These are phyloP conservation scores for Diospyros kaki DNA, from an alignment of 148 eudicot genomes.

Conservation along the genomic window DNA sequence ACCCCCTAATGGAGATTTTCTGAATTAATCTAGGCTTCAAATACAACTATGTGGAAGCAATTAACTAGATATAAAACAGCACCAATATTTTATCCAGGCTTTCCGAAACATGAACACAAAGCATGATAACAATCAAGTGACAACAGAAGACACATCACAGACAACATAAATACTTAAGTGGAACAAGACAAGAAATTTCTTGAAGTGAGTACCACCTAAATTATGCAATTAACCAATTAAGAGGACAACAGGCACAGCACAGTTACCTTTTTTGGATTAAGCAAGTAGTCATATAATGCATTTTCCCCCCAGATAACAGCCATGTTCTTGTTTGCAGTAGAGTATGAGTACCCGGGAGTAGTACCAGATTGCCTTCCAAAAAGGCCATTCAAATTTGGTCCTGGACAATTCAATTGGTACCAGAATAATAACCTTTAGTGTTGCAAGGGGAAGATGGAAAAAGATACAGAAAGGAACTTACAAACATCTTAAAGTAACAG, in stretches of 20 bases:
- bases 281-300: slow-evolving; percentile 71
- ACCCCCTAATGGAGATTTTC: too few species aligned
- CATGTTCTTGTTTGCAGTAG: slow-evolving; percentile 81
- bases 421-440: not conserved
- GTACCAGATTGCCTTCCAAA: slow-evolving; percentile 87
- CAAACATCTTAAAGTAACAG: not conserved
- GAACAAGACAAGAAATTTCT: not conserved
- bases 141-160: not conserved
- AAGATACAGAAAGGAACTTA: not conserved
- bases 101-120: not conserved
- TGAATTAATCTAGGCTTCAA: too few species aligned
- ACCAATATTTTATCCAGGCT: not conserved
- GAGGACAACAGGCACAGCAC: not conserved
- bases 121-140: not conserved
- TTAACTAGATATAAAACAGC: too few species aligned
- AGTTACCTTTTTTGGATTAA: slow-evolving; percentile 85
- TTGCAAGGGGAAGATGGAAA: not conserved
- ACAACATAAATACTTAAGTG: not conserved
- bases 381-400: slow-evolving; percentile 88
- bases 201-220: not conserved
- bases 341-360: slow-evolving; percentile 79
- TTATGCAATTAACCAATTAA: not conserved
- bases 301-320: slow-evolving; percentile 78
- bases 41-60: too few species aligned
- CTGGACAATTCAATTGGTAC: slow-evolving; percentile 27